phyloP scores from a whole-genome alignment of 345 rosid genomes.

The Conringia planisiliqua region DNA sequence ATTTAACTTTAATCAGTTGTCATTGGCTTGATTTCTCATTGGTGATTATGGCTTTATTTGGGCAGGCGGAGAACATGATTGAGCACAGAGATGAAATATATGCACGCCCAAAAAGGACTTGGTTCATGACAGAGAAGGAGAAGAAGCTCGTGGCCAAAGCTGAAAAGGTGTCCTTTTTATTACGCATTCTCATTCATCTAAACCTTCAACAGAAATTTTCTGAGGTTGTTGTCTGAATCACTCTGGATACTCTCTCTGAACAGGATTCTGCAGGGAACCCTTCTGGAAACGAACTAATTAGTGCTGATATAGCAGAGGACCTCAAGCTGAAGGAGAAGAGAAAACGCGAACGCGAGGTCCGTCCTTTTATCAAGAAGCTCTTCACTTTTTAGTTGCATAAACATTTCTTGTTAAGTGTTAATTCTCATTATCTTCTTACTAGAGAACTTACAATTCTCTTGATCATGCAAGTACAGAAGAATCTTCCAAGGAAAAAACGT shows the following conservation, averaged over 20 bases:
- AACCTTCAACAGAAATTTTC: background rate
- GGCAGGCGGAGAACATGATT: constrained; percentile 93
- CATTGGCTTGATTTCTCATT: background rate
- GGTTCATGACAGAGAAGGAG: constrained; percentile 91
- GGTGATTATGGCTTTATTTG: constrained; percentile 10
- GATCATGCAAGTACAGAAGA: constrained; percentile 55
- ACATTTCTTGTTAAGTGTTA: background rate
- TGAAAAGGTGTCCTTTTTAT: constrained; percentile 48
- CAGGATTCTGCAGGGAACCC: constrained; percentile 59
- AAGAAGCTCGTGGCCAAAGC: constrained; percentile 67
- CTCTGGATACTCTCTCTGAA: constrained; percentile 17
- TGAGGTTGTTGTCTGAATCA: constrained; percentile 5
- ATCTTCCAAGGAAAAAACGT: constrained; percentile 81
- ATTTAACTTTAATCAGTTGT: background rate
- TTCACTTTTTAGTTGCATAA: constrained; percentile 18
- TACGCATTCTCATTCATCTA: background rate
- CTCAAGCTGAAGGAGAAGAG: constrained; percentile 89
- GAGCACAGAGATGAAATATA: constrained; percentile 78
- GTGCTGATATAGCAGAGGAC: constrained; percentile 90
- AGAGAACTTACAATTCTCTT: constrained; percentile 6
- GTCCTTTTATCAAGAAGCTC: constrained; percentile 17
- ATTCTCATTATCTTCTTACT: background rate
- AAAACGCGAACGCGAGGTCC: constrained; percentile 84
- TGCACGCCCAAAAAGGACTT: constrained; percentile 86
- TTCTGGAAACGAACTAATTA: constrained; percentile 54